Percentiles rank a stretch among this genome's conserved stretches.
Conservation (phyloP, 352 stramenopile species). For the Chrysophaeum taylorii region DNA sequence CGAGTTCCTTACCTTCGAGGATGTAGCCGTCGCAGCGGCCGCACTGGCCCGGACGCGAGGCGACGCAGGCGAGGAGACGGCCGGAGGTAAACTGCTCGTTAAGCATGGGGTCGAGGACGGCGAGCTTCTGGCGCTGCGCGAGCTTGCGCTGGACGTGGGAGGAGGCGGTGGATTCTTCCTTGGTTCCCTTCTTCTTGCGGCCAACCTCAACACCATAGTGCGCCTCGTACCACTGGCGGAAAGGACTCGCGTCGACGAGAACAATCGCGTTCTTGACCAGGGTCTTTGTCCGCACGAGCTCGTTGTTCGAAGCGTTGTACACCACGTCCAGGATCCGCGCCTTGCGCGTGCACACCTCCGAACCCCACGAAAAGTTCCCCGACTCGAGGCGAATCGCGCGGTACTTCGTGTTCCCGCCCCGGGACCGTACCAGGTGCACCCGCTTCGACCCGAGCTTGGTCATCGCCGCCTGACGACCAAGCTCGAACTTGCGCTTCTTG, state of each 20-base stretch:
- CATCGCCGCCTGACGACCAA: slow-evolving; percentile 90
- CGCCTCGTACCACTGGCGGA: slow-evolving; percentile 97
- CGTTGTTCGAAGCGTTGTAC: slow-evolving; percentile 99
- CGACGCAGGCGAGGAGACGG: slow-evolving; percentile 91
- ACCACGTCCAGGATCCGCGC: slow-evolving; percentile 97
- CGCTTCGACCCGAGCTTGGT: slow-evolving; percentile 96
- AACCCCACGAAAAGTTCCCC: slow-evolving; percentile 99
- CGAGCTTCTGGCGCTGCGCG: slow-evolving; percentile 74
- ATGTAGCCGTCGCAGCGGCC: slow-evolving; percentile 96
- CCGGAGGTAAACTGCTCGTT: slow-evolving; percentile 93
- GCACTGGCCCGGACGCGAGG: slow-evolving; percentile 92
- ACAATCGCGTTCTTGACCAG: slow-evolving; percentile 98
- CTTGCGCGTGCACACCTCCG: slow-evolving; percentile 91
- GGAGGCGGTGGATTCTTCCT: slow-evolving; percentile 82
- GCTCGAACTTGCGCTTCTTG: slow-evolving; percentile 99
- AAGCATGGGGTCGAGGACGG: slow-evolving; percentile 79
- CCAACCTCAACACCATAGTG: slow-evolving; percentile 91
- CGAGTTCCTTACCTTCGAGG: slow-evolving; percentile 96
- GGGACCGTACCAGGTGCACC: slow-evolving; percentile 84
- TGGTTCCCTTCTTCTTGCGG: slow-evolving; percentile 69
- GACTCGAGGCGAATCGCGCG: slow-evolving; percentile 91
- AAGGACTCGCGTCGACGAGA: slow-evolving; percentile 93
- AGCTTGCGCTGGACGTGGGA: slow-evolving; percentile 83
- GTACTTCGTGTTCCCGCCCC: slow-evolving; percentile 97
- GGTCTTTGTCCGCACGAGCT: slow-evolving; percentile 99